Percentiles rank a stretch among this genome's conserved stretches.
phyloP scores from a whole-genome alignment of 2,329 filamentous ascomycete genomes.

The Ceratocystis cubensis region DNA sequence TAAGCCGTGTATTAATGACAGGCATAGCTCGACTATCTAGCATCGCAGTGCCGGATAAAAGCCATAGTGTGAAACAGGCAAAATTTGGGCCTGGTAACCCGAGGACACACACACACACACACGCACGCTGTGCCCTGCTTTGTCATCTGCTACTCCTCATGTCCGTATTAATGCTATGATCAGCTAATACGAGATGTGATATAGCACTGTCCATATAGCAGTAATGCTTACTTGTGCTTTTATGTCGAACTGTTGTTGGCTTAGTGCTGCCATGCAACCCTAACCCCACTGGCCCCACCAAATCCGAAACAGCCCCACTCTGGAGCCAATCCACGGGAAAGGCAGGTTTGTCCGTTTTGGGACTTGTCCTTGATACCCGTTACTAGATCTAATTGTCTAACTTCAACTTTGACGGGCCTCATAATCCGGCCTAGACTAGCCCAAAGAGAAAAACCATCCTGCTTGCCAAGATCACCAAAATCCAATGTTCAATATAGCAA shows the following conservation, averaged over 20 bases:
- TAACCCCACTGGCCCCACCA: background rate
- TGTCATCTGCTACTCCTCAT: too few species aligned
- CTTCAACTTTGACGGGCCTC: background rate
- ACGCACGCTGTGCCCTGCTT: background rate
- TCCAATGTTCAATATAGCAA: background rate
- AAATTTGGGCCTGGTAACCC: too few species aligned
- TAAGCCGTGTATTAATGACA: background rate
- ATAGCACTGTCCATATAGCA: too few species aligned
- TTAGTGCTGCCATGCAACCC: background rate
- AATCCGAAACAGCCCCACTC: background rate
- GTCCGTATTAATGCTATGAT: too few species aligned
- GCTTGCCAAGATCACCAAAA: constrained; percentile 2
- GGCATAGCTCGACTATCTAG: background rate
- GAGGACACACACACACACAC: background rate
- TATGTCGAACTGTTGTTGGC: too few species aligned
- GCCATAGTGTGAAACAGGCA: background rate
- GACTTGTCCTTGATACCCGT: background rate
- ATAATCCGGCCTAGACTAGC: background rate
- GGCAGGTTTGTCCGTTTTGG: background rate
- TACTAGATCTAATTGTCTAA: background rate
- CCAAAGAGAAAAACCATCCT: background rate
- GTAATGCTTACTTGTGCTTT: too few species aligned
- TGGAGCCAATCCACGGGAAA: background rate
- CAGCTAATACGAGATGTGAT: too few species aligned
- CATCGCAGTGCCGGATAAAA: background rate